Base-by-base conservation (phyloP, 768 basidiomycete species). In the Kwoniella dendrophila region DNA sequence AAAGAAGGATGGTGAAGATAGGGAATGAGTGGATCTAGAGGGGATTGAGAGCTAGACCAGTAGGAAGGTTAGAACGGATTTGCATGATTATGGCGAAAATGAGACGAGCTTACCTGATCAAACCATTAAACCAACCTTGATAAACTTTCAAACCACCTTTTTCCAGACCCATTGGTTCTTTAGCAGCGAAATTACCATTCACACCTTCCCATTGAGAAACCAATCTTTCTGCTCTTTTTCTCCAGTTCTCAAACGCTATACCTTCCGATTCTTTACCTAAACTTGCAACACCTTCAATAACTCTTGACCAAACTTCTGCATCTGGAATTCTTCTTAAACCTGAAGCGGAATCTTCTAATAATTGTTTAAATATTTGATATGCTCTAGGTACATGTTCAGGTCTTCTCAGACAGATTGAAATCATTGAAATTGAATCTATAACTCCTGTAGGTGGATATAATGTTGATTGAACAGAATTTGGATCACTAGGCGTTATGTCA, bases 211-310 rank as follows among this genome's bases (percentile, higher is more conserved):
- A 78, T 24, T 59, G 54, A 14, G 34, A 36, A 1, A 78, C 71
- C 33, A 92, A 80, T 10, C 79, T 78, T 83, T 84, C 86, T 0
- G 85, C 83, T 30, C 86, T 83, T 26, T 85, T 83, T 2, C 87
- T 55, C 90, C 91, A 92, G 30, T 82, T 75, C 0, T 74, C 79
- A 50, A 79, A 79, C 38, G 83, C 81, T 0, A 79, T 73, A 2
- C 76, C 69, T 67, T 83, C 83, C 44, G 71, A 65, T 5, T 76
- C 77, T 2, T 45, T 58, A 24, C 68, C 70, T 7, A 70, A 40
- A 0, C 48, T 49, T 7, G 69, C 64, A 0, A 73, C 62, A 14
- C 70, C 75, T 55, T 77, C 73, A 12, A 73, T 56, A 0, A 78
- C 73, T 11, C 62, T 67, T 0, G 64, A 71, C 74, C 76, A 78